A percentile compares a stretch with the other conserved stretches of the same genome.
Evolutionary conservation across 257 asterid species (phyloP).

Genomic region (Lantana camara): DNA sequence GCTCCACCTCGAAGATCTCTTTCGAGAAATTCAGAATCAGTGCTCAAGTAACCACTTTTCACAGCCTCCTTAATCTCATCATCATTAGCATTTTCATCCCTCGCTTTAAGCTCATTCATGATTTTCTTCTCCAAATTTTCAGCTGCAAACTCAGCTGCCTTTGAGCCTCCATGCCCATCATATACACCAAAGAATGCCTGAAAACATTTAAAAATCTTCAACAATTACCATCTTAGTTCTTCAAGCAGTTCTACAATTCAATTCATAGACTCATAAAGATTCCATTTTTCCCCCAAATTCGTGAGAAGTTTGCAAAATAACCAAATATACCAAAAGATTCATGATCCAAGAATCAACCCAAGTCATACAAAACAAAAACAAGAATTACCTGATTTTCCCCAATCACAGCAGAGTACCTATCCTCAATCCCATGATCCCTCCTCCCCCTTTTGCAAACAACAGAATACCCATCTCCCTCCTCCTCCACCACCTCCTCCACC

Average conservation of each 20-base stretch:
- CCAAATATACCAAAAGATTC: neutral
- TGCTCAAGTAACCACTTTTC: constrained; percentile 64
- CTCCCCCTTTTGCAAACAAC: constrained; percentile 82
- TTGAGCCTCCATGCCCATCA: constrained; percentile 84
- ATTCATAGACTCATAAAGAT: too few species aligned
- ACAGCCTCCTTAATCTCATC: constrained; percentile 45
- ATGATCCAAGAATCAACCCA: neutral
- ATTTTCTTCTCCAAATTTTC: constrained; percentile 52
- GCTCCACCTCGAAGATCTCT: constrained; percentile 68
- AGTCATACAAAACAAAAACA: neutral
- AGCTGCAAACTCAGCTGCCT: constrained; percentile 80
- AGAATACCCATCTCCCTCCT: constrained; percentile 68
- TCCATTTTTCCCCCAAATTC: neutral
- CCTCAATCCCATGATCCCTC: constrained; percentile 74
- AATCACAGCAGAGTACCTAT: constrained; percentile 62
- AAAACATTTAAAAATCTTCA: constrained; percentile 3
- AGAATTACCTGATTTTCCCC: constrained; percentile 51
- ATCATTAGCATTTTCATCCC: constrained; percentile 17
- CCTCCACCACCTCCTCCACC: constrained; percentile 44
- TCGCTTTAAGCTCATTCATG: constrained; percentile 40
- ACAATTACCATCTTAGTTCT: neutral
- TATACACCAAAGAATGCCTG: constrained; percentile 73
- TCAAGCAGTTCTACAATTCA: neutral
- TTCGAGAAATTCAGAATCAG: constrained; percentile 68
- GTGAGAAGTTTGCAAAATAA: too few species aligned